These are phyloP conservation scores for Colletotrichum costaricense DNA, from an alignment of 2,329 filamentous ascomycete genomes.

Conservation along the genomic window DNA sequence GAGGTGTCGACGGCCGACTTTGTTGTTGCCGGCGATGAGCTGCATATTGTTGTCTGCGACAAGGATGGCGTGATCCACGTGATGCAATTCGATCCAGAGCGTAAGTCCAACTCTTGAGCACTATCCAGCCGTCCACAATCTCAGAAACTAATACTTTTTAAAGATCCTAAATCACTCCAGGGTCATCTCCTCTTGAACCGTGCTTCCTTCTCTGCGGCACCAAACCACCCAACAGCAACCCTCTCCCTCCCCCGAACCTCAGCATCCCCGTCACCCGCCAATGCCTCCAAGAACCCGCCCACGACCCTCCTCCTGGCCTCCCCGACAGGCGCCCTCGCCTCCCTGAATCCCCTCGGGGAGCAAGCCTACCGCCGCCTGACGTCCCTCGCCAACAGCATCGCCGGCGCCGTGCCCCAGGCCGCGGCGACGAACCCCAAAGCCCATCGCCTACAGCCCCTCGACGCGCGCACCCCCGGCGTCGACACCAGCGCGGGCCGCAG, in stretches of 20 bases:
- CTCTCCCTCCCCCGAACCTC: slow-evolving; percentile 77
- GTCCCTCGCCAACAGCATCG: slow-evolving; percentile 83
- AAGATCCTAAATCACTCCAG: slow-evolving; percentile 92
- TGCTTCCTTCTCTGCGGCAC: slow-evolving; percentile 87
- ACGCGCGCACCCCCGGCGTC: slow-evolving; percentile 61
- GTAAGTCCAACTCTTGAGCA: slow-evolving; percentile 62
- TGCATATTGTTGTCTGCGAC: slow-evolving; percentile 87
- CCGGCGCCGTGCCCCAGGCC: slow-evolving; percentile 79
- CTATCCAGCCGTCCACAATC: neutral
- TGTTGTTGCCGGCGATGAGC: slow-evolving; percentile 83
- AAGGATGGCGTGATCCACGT: slow-evolving; percentile 88
- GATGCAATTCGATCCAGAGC: slow-evolving; percentile 93
- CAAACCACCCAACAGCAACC: slow-evolving; percentile 79
- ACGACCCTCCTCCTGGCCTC: slow-evolving; percentile 74
- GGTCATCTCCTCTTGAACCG: slow-evolving; percentile 89
- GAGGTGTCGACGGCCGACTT: slow-evolving; percentile 88
- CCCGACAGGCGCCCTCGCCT: slow-evolving; percentile 78
- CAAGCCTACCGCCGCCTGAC: slow-evolving; percentile 85
- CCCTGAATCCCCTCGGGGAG: slow-evolving; percentile 83
- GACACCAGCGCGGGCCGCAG: slow-evolving; percentile 71
- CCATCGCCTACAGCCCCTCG: slow-evolving; percentile 68
- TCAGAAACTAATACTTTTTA: slow-evolving; percentile 40
- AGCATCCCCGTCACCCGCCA: slow-evolving; percentile 41
- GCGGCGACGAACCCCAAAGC: slow-evolving; percentile 87
- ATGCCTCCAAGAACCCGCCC: slow-evolving; percentile 47